Percentiles rank a stretch among this genome's conserved stretches.
These are phyloP conservation scores for Aspergillus japonicus DNA, from an alignment of 2,329 filamentous ascomycete species.

Conservation along the genomic window DNA sequence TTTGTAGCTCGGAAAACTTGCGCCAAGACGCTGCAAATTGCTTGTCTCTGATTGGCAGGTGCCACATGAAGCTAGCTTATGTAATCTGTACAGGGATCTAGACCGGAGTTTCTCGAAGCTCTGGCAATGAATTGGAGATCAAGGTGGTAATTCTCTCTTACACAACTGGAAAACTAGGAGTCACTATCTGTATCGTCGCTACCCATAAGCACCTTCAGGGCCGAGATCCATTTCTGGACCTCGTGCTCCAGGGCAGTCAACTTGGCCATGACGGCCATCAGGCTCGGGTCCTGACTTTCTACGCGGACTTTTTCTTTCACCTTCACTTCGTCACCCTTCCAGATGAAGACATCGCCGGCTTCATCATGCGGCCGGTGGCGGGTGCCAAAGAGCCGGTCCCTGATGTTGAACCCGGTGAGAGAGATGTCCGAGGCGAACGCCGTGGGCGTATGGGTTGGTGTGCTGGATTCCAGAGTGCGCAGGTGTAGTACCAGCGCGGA, in stretches of 20 bases:
- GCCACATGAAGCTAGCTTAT: background rate
- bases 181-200: conserved; percentile 51
- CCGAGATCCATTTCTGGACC: conserved; percentile 66
- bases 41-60: conserved; percentile 28
- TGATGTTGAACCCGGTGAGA: conserved; percentile 56
- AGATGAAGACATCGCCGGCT: conserved; percentile 72
- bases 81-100: background rate
- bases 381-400: conserved; percentile 54
- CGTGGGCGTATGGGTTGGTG: conserved; percentile 56
- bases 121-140: too few species aligned
- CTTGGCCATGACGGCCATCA: conserved; percentile 82
- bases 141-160: too few species aligned
- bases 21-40: conserved; percentile 31
- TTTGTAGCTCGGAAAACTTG: conserved; percentile 28
- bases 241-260: conserved; percentile 73
- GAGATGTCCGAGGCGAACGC: conserved; percentile 69
- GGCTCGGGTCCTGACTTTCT: conserved; percentile 82
- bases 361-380: conserved; percentile 72
- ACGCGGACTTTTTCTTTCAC: conserved; percentile 88
- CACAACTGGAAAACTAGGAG: background rate
- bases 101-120: background rate
- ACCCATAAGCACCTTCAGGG: conserved; percentile 76
- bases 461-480: conserved; percentile 67
- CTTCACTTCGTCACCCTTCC: conserved; percentile 68
- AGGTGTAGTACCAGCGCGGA: conserved; percentile 68